Base-by-base conservation (phyloP, 768 basidiomycete genomes). In the Cyathus striatus region DNA sequence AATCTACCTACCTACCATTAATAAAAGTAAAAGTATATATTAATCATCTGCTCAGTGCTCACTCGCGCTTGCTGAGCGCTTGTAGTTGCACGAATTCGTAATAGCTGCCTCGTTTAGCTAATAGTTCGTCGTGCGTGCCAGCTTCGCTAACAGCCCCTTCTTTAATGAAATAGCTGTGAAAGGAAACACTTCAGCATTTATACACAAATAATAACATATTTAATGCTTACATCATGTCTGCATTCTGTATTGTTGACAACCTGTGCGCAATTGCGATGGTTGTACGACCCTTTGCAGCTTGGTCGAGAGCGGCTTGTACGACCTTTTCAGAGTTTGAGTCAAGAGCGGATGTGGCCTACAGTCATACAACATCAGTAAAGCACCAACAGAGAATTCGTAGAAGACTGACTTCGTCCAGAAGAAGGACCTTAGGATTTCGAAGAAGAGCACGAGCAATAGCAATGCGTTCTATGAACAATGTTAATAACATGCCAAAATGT, bases 251-350 rank as follows among this genome's bases (percentile, higher is more conserved):
- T 2, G 90, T 92, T 13, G 87, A 89, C 45, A 99, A 65, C 42
- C 96, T 78, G 65, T 98, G 96, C 2, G 95, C 95, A 49, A 99
- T 95, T 13, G 94, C 88, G 46, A 94, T 86, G 6, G 93, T 96
- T 5, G 94, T 95, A 44, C 95, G 78, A 32, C 93, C 94, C 66
- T 81, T 87, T 2, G 92, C 83, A 5, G 94, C 96, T 56, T 81
- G 77, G 63, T 98, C 96, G 22, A 98, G 75, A 3, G 96, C 96
- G 5, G 79, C 85, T 56, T 98, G 95, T 7, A 99, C 96, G 40
- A 98, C 85, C 62, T 90, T 90, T 64, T 96, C 94, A 16, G 87
- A 90, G 54, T 82, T 84, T 6, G 88, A 90, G 59, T 95, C 93
- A 23, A 96, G 75, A 1, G 93, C 91, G 33, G 89, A 91, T 1